These are phyloP conservation scores for Bipolaris sorokiniana DNA, from an alignment of 2,329 filamentous ascomycete species.

Conservation along the genomic window DNA sequence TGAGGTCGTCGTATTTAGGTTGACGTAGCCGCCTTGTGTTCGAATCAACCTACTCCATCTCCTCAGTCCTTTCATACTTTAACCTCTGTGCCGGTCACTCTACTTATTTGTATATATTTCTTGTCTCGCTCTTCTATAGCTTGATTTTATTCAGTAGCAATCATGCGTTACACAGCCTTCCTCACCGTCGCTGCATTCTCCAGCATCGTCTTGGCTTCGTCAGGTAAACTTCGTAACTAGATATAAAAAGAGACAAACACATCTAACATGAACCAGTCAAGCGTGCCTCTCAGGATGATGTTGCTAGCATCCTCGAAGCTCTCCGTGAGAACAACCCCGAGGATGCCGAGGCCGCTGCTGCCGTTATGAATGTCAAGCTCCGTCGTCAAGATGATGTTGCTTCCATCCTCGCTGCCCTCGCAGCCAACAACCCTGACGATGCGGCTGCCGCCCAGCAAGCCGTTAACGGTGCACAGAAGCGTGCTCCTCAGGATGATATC, in stretches of 20 bases:
- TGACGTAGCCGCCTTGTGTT: neutral
- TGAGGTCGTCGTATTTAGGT: conserved; percentile 6
- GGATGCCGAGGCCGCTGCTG: conserved; percentile 33
- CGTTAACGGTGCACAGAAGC: conserved; percentile 6
- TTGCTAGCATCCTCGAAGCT: conserved; percentile 36
- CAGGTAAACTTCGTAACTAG: conserved; percentile 15
- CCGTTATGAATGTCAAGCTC: conserved; percentile 36
- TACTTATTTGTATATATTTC: conserved; percentile 21
- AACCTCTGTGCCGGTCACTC: conserved; percentile 41
- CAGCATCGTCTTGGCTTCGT: conserved; percentile 32
- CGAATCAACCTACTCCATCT: conserved; percentile 7
- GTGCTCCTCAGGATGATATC: conserved; percentile 21
- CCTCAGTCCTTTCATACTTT: conserved; percentile 19
- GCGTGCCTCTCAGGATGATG: conserved; percentile 28
- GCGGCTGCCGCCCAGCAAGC: conserved; percentile 28
- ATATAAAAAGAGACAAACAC: neutral
- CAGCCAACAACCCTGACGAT: conserved; percentile 33
- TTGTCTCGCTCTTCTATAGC: neutral
- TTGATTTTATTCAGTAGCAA: conserved; percentile 21
- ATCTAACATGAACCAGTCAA: conserved; percentile 17
- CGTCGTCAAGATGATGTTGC: conserved; percentile 29
- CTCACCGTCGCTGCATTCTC: conserved; percentile 36
- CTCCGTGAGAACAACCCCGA: conserved; percentile 38
- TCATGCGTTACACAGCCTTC: conserved; percentile 39
- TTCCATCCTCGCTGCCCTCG: conserved; percentile 32